Evolutionary conservation across 768 basidiomycete species (phyloP).

Genomic region (Leccinum broughii): DNA sequence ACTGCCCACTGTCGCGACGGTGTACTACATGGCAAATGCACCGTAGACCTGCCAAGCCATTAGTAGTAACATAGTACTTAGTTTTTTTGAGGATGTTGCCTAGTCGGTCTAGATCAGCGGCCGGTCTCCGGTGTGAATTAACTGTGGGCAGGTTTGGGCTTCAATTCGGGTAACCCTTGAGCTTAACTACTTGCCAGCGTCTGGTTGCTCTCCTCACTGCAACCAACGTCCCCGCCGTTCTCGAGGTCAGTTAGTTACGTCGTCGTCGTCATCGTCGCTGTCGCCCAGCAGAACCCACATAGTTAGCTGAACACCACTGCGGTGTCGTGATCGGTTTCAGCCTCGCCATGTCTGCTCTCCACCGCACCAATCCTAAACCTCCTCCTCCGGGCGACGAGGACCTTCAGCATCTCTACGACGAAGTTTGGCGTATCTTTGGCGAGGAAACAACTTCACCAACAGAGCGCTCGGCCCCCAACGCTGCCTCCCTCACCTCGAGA

Average conservation of each 20-base stretch:
- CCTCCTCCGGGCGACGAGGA: constrained; percentile 64
- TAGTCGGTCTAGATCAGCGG: neutral
- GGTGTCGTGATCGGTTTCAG: constrained; percentile 11
- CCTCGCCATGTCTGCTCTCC: constrained; percentile 38
- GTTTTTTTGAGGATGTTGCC: neutral
- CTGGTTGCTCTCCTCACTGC: neutral
- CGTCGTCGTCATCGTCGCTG: neutral
- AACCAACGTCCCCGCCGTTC: constrained; percentile 1
- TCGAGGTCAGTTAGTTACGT: neutral
- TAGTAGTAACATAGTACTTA: no score
- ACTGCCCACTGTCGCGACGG: no score
- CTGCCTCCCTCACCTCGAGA: constrained; percentile 18
- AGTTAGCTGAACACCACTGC: neutral
- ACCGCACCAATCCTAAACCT: constrained; percentile 32
- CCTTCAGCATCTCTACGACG: constrained; percentile 71
- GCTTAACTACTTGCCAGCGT: constrained; percentile 2
- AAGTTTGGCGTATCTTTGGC: constrained; percentile 68
- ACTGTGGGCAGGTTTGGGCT: neutral
- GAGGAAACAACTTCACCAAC: constrained; percentile 43
- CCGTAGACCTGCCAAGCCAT: no score
- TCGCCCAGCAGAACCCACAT: neutral
- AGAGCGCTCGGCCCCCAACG: constrained; percentile 25
- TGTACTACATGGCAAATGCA: neutral
- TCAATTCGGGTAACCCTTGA: neutral
- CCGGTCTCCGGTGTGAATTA: constrained; percentile 5